Evolutionary conservation across 306 rosid species (phyloP).

Genomic region (Sophora flavescens): DNA sequence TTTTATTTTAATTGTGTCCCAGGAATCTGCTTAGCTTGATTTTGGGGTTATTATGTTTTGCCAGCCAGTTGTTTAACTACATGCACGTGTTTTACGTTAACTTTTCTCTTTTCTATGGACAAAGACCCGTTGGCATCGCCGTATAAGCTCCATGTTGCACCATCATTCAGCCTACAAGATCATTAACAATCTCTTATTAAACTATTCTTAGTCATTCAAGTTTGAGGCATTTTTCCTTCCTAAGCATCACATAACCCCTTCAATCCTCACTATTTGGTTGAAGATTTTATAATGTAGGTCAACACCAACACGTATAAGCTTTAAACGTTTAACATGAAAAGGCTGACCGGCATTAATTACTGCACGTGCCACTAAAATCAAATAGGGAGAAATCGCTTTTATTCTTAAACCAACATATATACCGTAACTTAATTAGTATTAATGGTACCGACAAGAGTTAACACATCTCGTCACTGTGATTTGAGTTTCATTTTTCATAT

Average conservation of each 20-base stretch:
- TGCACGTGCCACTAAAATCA: conserved; percentile 27
- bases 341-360: conserved; percentile 1
- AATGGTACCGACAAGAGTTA: too few species aligned
- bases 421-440: too few species aligned
- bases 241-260: neutral
- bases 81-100: neutral
- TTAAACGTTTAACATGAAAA: neutral
- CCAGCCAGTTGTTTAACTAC: neutral
- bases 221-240: neutral
- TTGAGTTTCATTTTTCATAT: too few species aligned
- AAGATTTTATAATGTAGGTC: neutral
- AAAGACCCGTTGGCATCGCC: conserved; percentile 43
- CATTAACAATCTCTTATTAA: neutral
- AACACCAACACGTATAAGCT: neutral
- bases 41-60: conserved; percentile 20
- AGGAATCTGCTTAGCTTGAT: neutral
- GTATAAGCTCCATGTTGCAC: conserved; percentile 24
- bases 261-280: neutral
- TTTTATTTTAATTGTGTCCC: neutral
- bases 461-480: too few species aligned
- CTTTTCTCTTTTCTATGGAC: conserved; percentile 19
- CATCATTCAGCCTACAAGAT: conserved; percentile 31
- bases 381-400: neutral
- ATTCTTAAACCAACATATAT: neutral
- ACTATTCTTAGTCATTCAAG: neutral